These are phyloP conservation scores for Rosa hybrid DNA, from an alignment of 331 rosid species.

Conservation along the genomic window DNA sequence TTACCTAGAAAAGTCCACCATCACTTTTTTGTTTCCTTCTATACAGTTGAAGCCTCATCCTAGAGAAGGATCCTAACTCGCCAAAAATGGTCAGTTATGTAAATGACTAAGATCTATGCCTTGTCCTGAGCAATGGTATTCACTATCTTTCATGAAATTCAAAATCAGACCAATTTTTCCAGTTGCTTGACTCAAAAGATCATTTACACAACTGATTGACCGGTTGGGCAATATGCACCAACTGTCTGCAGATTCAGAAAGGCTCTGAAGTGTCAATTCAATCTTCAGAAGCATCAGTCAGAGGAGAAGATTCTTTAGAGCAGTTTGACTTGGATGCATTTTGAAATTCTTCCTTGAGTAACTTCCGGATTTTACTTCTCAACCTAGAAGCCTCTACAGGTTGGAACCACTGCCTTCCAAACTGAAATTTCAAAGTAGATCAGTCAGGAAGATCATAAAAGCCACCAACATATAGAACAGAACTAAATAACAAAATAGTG, in stretches of 20 bases:
- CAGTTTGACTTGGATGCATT: constrained; percentile 24
- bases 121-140: constrained; percentile 1
- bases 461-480: constrained; percentile 9
- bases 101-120: constrained; percentile 16
- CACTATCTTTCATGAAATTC: not conserved
- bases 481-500: not conserved
- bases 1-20: constrained; percentile 13
- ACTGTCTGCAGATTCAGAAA: not conserved
- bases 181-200: constrained; percentile 7
- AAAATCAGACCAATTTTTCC: not conserved
- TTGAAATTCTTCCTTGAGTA: constrained; percentile 56
- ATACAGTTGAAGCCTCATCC: constrained; percentile 30
- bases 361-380: constrained; percentile 69
- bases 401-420: constrained; percentile 84
- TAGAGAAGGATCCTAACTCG: constrained; percentile 26
- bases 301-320: constrained; percentile 28
- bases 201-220: not conserved
- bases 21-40: constrained; percentile 28
- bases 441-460: constrained; percentile 13
- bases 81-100: constrained; percentile 39
- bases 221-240: not conserved
- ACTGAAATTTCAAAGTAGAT: constrained; percentile 46
- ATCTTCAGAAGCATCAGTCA: constrained; percentile 9
- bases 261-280: not conserved
- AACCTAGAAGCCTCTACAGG: constrained; percentile 84